Evolutionary conservation across 2,329 filamentous ascomycete species (phyloP).

Genomic region (Pseudogymnoascus sp.): DNA sequence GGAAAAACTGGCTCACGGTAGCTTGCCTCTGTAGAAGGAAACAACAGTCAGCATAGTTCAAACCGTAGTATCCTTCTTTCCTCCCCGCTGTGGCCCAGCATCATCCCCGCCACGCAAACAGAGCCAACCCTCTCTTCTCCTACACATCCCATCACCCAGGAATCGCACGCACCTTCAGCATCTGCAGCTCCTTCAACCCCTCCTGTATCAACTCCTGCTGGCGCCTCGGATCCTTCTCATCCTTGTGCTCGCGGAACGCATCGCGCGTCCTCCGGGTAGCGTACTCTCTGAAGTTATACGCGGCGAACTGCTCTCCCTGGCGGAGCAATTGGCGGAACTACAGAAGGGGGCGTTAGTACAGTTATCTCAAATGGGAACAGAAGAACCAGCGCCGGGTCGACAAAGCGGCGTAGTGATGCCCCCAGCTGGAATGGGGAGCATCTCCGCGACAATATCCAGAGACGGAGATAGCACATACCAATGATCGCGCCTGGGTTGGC

Average conservation of each 20-base stretch:
- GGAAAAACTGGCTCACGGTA: slow-evolving; percentile 88
- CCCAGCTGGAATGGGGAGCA: not conserved
- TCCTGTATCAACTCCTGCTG: slow-evolving; percentile 86
- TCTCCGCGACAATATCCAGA: not conserved
- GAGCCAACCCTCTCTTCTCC: not conserved
- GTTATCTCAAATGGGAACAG: not conserved
- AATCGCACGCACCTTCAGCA: slow-evolving; percentile 69
- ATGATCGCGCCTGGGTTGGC: slow-evolving; percentile 25
- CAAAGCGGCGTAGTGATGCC: not conserved
- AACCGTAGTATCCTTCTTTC: not conserved
- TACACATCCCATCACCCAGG: not conserved
- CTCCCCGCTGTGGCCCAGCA: not conserved
- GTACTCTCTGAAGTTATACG: slow-evolving; percentile 98
- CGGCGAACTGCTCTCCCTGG: slow-evolving; percentile 76
- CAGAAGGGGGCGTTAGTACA: not conserved
- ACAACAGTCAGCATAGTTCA: slow-evolving; percentile 14
- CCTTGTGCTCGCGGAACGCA: slow-evolving; percentile 74
- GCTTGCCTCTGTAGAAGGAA: slow-evolving; percentile 69
- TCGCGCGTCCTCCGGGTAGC: slow-evolving; percentile 84
- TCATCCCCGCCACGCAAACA: not conserved
- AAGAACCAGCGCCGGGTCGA: no score
- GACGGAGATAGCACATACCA: slow-evolving; percentile 21
- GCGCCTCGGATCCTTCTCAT: slow-evolving; percentile 62
- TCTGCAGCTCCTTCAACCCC: slow-evolving; percentile 76
- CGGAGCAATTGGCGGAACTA: slow-evolving; percentile 90